Conservation (phyloP, 495 filamentous ascomycete genomes). For the Aspergillus nidulans region DNA sequence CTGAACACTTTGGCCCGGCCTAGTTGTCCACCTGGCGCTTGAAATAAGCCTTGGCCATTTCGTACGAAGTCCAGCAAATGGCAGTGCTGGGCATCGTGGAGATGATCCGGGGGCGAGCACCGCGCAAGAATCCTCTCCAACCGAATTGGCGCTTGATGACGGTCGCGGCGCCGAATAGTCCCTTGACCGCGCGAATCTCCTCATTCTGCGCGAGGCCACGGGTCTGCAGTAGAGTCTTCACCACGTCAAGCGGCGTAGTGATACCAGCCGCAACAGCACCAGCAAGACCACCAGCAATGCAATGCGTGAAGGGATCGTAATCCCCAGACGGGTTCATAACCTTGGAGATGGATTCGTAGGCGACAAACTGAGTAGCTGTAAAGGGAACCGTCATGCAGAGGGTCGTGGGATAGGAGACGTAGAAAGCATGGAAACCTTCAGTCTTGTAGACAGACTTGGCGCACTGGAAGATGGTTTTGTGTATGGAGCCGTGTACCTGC, state of each 20-base stretch:
- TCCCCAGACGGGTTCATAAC: conserved; percentile 76
- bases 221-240: conserved; percentile 96
- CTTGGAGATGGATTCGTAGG: conserved; percentile 95
- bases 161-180: conserved; percentile 73
- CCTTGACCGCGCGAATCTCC: conserved; percentile 80
- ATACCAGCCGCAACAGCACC: conserved; percentile 90
- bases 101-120: conserved; percentile 83
- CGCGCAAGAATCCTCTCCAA: conserved; percentile 83
- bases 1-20: conserved; percentile 4
- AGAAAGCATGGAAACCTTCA: conserved; percentile 90
- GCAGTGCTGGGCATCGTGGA: conserved; percentile 98
- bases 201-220: conserved; percentile 73
- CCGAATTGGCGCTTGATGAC: conserved; percentile 85
- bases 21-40: conserved; percentile 39
- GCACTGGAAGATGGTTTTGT: conserved; percentile 79
- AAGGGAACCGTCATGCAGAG: conserved; percentile 98
- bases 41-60: conserved; percentile 75
- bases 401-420: conserved; percentile 97
- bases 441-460: conserved; percentile 77
- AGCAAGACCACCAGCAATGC: conserved; percentile 82
- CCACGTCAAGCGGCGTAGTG: conserved; percentile 94
- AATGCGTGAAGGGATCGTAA: conserved; percentile 92
- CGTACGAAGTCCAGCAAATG: conserved; percentile 90
- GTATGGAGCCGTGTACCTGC: conserved; percentile 94
- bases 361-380: conserved; percentile 92